phyloP scores from a whole-genome alignment of 164 flowering plant species.

The Magnolia kwangsiensis region DNA sequence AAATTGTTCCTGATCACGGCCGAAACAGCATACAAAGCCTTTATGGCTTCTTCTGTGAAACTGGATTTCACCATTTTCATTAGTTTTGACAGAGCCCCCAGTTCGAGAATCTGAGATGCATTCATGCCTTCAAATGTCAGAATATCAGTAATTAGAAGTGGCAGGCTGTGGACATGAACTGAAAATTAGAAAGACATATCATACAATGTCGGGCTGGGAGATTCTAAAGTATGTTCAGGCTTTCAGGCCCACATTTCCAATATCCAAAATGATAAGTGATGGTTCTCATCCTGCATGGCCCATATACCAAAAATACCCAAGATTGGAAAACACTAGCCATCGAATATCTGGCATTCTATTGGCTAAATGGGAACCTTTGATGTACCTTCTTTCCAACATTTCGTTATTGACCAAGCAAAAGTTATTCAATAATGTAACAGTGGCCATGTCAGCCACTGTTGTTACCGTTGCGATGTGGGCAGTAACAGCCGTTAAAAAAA shows the following conservation, averaged over 20 bases:
- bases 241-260: too few species aligned
- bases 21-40: conserved; percentile 90
- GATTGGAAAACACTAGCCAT: background rate
- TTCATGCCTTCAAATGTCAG: conserved; percentile 2
- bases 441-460: too few species aligned
- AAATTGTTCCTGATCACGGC: conserved; percentile 69
- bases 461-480: too few species aligned
- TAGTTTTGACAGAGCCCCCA: conserved; percentile 63
- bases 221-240: too few species aligned
- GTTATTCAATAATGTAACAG: too few species aligned
- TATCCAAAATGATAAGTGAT: too few species aligned
- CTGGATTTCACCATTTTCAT: conserved; percentile 69
- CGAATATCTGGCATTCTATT: too few species aligned
- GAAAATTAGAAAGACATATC: background rate
- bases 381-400: too few species aligned
- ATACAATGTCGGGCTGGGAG: background rate
- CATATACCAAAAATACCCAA: background rate
- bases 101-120: conserved; percentile 51
- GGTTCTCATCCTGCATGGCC: too few species aligned
- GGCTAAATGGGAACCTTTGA: too few species aligned
- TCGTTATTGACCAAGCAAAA: too few species aligned
- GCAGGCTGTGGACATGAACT: background rate
- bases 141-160: background rate
- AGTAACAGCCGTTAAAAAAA: too few species aligned
- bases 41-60: conserved; percentile 64